A percentile compares a stretch with the other conserved stretches of the same genome.
Conservation (phyloP, 2,329 filamentous ascomycete species). For the Epichloe coenophiala region DNA sequence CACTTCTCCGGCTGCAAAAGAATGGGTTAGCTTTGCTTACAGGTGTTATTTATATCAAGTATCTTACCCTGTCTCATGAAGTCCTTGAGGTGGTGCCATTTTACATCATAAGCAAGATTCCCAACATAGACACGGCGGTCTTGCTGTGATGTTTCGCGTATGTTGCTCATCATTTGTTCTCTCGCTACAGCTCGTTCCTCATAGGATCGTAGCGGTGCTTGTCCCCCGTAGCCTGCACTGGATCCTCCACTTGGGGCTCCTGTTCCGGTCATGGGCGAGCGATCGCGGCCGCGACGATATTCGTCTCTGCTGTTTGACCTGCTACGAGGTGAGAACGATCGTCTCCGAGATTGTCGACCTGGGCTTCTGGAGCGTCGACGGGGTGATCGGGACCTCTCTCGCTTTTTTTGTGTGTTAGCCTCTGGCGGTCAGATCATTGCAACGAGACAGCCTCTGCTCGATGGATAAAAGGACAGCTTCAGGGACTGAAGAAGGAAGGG, state of each 20-base stretch:
- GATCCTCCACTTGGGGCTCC: slow-evolving; percentile 57
- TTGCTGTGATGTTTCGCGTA: slow-evolving; percentile 91
- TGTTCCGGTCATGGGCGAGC: slow-evolving; percentile 74
- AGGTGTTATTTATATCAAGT: slow-evolving; percentile 10
- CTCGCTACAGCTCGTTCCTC: slow-evolving; percentile 75
- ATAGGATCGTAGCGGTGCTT: slow-evolving; percentile 54
- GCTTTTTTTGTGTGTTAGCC: slow-evolving; percentile 42
- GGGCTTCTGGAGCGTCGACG: slow-evolving; percentile 78
- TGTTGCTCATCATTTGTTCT: slow-evolving; percentile 91
- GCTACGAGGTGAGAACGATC: slow-evolving; percentile 67
- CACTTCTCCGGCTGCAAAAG: slow-evolving; percentile 77
- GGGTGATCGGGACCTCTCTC: slow-evolving; percentile 71
- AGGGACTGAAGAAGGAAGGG: too few species aligned
- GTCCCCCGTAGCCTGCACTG: slow-evolving; percentile 49
- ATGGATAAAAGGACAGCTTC: background rate
- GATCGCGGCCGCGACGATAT: slow-evolving; percentile 59
- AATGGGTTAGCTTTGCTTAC: slow-evolving; percentile 24
- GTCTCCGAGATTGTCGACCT: slow-evolving; percentile 52
- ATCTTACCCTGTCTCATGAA: slow-evolving; percentile 97
- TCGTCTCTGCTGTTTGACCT: slow-evolving; percentile 65
- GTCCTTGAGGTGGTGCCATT: slow-evolving; percentile 99
- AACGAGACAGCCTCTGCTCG: background rate
- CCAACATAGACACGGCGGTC: slow-evolving; percentile 99
- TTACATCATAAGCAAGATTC: slow-evolving; percentile 98
- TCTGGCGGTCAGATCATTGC: background rate